Base-by-base conservation (phyloP, 228 moss, liverwort and hornwort genomes). In the Sphagnum fallax region DNA sequence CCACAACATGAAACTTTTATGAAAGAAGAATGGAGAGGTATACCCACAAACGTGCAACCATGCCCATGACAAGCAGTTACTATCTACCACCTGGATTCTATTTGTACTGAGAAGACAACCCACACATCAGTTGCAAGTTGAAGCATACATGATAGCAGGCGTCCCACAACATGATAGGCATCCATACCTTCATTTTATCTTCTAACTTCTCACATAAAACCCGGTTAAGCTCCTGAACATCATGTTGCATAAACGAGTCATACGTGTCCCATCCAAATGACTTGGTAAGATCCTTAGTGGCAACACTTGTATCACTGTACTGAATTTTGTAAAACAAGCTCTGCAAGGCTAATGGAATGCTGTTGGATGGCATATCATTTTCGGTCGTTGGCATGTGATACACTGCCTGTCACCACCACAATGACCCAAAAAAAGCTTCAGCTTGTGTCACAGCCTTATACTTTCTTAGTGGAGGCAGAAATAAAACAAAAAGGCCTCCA, bases 341-440 rank as follows among this genome's bases (percentile, higher is more conserved):
- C 69, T 87, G 87, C 9, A 87, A 75, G 6, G 87, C 87, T 16
- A 87, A 67, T 6, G 83, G 83, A 50, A 87, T 87, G 78, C 87
- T 87, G 81, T 78, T 87, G 5, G 87, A 87, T 8, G 87, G 87
- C 8, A 87, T 78, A 65, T 83, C 83, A 65, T 83, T 87, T 78
- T 87, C 87, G 18, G 87, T 87, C n/a, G 87, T 87, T 16, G 83
- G 87, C 83, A 83, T 87, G 70, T 87, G 87, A 69, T 87, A 87
- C 61, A 83, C 87, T 66, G 74, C 78, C 87, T 87, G 87, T 48
- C 62, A 70, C 12, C 5, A 15, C 6, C 51, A 53, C 55, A 55
- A 55, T 32, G 32, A 32, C 32, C 32, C 32, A 32, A 32, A 32
- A 32, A 32, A 32, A 32, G 32, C 32, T 32, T 32, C 32, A 32